These are phyloP conservation scores for Leccinum arenicola DNA, from an alignment of 768 basidiomycete species.

Conservation along the genomic window DNA sequence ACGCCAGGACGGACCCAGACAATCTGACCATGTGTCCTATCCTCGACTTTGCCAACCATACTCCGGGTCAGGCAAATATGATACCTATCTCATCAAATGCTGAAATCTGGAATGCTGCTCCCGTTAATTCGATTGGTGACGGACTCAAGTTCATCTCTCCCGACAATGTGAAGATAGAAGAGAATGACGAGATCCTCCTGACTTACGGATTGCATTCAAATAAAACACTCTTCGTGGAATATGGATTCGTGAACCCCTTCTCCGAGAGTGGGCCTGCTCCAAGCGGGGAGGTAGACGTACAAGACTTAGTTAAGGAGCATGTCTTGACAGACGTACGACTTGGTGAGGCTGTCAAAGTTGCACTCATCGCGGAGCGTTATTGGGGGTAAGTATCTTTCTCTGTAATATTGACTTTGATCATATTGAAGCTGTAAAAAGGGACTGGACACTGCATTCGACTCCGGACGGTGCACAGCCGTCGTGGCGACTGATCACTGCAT, in stretches of 20 bases:
- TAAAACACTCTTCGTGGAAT: conserved; percentile 77
- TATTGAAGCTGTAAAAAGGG: conserved; percentile 39
- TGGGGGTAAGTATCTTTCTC: conserved; percentile 64
- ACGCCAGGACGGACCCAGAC: conserved; percentile 51
- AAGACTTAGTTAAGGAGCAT: conserved; percentile 47
- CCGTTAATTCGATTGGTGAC: conserved; percentile 37
- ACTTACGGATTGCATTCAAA: conserved; percentile 83
- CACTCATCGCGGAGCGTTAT: conserved; percentile 65
- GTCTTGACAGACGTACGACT: conserved; percentile 43
- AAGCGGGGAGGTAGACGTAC: conserved; percentile 62
- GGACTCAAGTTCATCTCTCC: conserved; percentile 54
- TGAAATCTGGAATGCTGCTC: conserved; percentile 37
- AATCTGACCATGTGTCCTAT: conserved; percentile 88
- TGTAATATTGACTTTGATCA: not conserved
- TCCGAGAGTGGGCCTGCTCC: conserved; percentile 26
- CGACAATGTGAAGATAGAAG: conserved; percentile 35
- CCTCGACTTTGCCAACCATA: conserved; percentile 90
- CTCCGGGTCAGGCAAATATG: conserved; percentile 40
- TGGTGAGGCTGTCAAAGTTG: conserved; percentile 46
- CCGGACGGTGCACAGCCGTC: conserved; percentile 71
- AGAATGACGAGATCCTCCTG: conserved; percentile 69
- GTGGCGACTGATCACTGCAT: conserved; percentile 68
- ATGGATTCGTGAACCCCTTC: conserved; percentile 71
- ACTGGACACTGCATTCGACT: conserved; percentile 72
- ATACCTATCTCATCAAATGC: conserved; percentile 37